These are phyloP conservation scores for Periconia digitata DNA, from an alignment of 2,329 filamentous ascomycete genomes.

Conservation along the genomic window DNA sequence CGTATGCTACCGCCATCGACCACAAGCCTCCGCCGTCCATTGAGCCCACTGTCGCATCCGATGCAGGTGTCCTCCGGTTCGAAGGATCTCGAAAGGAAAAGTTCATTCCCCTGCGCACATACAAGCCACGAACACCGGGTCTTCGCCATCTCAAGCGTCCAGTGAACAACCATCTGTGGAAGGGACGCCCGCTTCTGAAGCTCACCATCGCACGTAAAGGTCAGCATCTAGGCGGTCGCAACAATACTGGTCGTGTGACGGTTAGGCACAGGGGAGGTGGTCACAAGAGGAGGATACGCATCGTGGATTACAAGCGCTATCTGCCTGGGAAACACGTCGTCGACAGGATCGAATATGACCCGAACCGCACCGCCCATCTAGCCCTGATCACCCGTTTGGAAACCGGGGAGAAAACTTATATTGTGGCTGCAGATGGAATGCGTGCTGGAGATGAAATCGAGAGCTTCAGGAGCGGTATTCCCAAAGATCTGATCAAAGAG, in stretches of 20 bases:
- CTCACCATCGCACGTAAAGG: constrained; percentile 93
- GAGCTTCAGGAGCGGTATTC: constrained; percentile 89
- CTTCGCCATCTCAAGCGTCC: constrained; percentile 87
- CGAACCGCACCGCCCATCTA: constrained; percentile 89
- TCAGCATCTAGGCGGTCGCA: constrained; percentile 88
- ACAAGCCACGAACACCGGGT: constrained; percentile 92
- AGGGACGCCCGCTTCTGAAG: constrained; percentile 78
- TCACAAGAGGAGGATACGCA: constrained; percentile 86
- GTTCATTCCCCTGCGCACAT: constrained; percentile 68
- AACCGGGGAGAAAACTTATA: constrained; percentile 80
- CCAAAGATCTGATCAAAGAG: constrained; percentile 78
- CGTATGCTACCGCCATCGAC: constrained; percentile 55
- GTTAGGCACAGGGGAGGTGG: constrained; percentile 92
- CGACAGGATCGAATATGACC: constrained; percentile 95
- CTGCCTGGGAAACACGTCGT: constrained; percentile 81
- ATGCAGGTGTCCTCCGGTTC: constrained; percentile 22
- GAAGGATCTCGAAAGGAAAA: constrained; percentile 34
- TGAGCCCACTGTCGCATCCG: constrained; percentile 36
- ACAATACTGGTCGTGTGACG: constrained; percentile 81
- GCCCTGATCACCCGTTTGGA: constrained; percentile 77
- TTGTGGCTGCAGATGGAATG: constrained; percentile 93
- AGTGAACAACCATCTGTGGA: constrained; percentile 96
- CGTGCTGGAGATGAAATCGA: constrained; percentile 87
- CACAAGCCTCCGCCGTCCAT: constrained; percentile 31
- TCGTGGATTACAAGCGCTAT: constrained; percentile 82